These are phyloP conservation scores for Venturia oleaginea DNA, from an alignment of 2,329 filamentous ascomycete genomes.

Conservation along the genomic window DNA sequence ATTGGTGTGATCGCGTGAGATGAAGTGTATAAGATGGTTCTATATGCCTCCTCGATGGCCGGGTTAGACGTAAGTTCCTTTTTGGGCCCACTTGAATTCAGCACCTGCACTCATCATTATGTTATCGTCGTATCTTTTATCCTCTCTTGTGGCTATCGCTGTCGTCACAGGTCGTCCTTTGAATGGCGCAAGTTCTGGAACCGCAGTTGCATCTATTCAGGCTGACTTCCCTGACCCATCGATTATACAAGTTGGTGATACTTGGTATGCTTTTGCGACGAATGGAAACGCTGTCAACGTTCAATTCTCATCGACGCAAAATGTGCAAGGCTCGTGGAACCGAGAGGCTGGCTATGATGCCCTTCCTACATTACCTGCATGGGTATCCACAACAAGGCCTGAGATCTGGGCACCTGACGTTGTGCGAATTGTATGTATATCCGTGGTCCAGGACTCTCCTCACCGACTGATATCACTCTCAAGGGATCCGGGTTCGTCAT, in stretches of 20 bases:
- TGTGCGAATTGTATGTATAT: conserved; percentile 16
- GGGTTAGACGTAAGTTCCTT: too few relatives aligned
- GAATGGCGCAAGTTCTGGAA: neutral
- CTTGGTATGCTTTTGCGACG: conserved; percentile 32
- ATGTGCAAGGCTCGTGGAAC: conserved; percentile 29
- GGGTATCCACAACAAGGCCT: conserved; percentile 13
- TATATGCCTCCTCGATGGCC: too few relatives aligned
- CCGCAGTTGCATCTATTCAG: neutral
- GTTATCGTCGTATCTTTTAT: neutral
- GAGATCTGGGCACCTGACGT: conserved; percentile 30
- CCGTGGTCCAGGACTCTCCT: neutral
- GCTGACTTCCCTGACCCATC: conserved; percentile 29
- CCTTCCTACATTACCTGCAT: conserved; percentile 20
- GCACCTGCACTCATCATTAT: neutral
- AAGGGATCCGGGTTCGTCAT: conserved; percentile 44
- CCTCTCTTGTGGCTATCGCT: neutral
- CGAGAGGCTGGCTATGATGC: conserved; percentile 20
- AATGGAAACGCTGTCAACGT: conserved; percentile 27
- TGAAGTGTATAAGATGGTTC: neutral
- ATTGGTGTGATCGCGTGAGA: neutral
- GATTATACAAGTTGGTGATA: conserved; percentile 23
- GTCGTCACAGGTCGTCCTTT: neutral
- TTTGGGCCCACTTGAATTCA: too few relatives aligned
- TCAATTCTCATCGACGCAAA: conserved; percentile 28
- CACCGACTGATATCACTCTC: neutral